Conservation (phyloP, 257 asterid species). For the Oldenlandia corymbosa region DNA sequence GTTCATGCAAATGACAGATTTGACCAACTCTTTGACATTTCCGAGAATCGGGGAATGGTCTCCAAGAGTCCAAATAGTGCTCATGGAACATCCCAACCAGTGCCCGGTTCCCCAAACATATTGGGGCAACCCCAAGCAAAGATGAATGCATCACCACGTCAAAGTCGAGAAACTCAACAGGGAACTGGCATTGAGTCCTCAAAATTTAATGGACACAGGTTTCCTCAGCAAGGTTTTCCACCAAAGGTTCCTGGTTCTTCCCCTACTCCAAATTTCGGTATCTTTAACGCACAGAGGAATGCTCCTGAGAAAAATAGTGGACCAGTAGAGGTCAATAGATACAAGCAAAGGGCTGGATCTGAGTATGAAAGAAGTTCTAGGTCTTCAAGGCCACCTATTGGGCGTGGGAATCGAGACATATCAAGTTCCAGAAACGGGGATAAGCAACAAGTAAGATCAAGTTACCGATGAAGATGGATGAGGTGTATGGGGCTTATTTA, state of each 20-base stretch:
- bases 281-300: conserved; percentile 31
- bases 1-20: conserved; percentile 28
- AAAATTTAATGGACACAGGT: background rate
- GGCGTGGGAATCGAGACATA: conserved; percentile 16
- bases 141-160: conserved; percentile 23
- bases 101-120: conserved; percentile 13
- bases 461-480: conserved; percentile 24
- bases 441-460: conserved; percentile 16
- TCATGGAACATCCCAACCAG: conserved; percentile 14
- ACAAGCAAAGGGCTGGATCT: conserved; percentile 37
- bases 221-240: conserved; percentile 28
- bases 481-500: conserved; percentile 28
- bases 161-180: conserved; percentile 16
- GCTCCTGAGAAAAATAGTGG: conserved; percentile 21
- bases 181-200: conserved; percentile 13
- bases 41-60: conserved; percentile 16
- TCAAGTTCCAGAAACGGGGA: conserved; percentile 29
- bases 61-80: conserved; percentile 11
- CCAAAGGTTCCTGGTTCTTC: conserved; percentile 22
- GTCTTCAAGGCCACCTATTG: conserved; percentile 13
- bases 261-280: conserved; percentile 44
- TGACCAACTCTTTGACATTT: conserved; percentile 23
- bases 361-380: conserved; percentile 27
- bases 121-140: conserved; percentile 23
- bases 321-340: conserved; percentile 42